phyloP scores from a whole-genome alignment of 768 basidiomycete genomes.

The Paxillus rubicundulus region DNA sequence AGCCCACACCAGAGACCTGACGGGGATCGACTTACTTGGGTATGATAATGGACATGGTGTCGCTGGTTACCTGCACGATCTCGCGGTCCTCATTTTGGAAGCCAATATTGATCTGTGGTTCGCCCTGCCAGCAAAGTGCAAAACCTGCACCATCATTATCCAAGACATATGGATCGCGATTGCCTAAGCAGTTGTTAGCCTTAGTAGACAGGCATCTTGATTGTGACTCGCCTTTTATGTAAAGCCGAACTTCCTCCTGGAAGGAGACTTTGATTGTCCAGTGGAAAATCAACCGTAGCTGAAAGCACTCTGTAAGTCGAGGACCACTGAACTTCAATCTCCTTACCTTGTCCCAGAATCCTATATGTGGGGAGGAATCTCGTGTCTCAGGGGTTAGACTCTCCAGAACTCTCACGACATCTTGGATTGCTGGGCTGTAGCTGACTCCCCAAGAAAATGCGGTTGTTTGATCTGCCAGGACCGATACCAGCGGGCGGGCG shows the following conservation, averaged over 20 bases:
- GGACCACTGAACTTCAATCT: background rate
- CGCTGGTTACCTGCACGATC: conserved; percentile 77
- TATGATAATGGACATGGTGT: conserved; percentile 77
- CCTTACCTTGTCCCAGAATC: conserved; percentile 93
- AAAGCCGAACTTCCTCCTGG: conserved; percentile 65
- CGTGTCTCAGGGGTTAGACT: conserved; percentile 72
- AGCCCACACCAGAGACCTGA: background rate
- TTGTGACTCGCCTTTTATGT: conserved; percentile 72
- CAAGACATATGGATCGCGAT: conserved; percentile 75
- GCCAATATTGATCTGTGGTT: conserved; percentile 67
- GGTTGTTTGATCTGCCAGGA: conserved; percentile 63
- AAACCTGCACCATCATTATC: conserved; percentile 80
- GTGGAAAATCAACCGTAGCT: conserved; percentile 80
- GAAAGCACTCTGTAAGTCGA: conserved; percentile 7
- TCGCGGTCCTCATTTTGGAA: conserved; percentile 71
- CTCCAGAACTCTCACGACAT: conserved; percentile 80
- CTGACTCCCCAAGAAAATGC: conserved; percentile 89
- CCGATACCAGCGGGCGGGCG: conserved; percentile 66
- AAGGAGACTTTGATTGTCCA: conserved; percentile 75
- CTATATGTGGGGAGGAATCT: conserved; percentile 79
- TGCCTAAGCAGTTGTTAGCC: conserved; percentile 47
- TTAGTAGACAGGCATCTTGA: background rate
- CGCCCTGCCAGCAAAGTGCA: conserved; percentile 79
- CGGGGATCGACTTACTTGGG: conserved; percentile 63
- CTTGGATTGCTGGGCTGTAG: conserved; percentile 82